These are phyloP conservation scores for Trypanosoma melophagium DNA, from an alignment of 208 protist species.

Conservation along the genomic window DNA sequence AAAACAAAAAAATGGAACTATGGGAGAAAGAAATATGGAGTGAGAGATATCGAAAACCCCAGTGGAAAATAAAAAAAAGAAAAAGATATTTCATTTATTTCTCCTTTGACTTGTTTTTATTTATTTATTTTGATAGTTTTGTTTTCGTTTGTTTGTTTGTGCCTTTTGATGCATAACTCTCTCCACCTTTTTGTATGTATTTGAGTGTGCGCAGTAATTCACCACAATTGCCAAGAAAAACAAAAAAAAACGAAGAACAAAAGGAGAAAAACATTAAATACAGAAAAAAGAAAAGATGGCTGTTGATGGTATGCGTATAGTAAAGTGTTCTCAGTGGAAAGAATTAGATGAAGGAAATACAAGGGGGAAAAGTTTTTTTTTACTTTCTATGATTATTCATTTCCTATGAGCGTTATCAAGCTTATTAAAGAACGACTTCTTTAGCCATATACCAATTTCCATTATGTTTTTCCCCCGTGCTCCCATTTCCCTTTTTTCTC, in stretches of 20 bases:
- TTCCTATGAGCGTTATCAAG: neutral
- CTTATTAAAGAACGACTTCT: no score
- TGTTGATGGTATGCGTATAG: neutral
- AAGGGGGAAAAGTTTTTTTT: neutral
- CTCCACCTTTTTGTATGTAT: no score
- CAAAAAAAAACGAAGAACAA: neutral
- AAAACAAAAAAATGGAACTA: neutral
- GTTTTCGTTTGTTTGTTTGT: no score
- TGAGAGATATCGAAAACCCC: no score
- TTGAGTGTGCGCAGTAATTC: neutral
- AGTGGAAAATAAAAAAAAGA: neutral
- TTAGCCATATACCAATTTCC: neutral
- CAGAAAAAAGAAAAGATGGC: neutral
- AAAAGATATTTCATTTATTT: slow-evolving; percentile 2
- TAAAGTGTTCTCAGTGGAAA: no score
- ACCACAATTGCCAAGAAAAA: neutral
- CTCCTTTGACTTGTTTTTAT: slow-evolving; percentile 10
- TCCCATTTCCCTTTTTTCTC: neutral
- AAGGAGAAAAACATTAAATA: no score
- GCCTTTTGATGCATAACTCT: no score
- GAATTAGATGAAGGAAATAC: no score
- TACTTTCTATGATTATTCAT: neutral
- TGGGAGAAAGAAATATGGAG: neutral
- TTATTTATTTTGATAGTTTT: slow-evolving; percentile 2
- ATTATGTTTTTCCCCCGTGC: neutral